phyloP scores from a whole-genome alignment of 495 filamentous ascomycete species.

The Schizothecium vesticola region DNA sequence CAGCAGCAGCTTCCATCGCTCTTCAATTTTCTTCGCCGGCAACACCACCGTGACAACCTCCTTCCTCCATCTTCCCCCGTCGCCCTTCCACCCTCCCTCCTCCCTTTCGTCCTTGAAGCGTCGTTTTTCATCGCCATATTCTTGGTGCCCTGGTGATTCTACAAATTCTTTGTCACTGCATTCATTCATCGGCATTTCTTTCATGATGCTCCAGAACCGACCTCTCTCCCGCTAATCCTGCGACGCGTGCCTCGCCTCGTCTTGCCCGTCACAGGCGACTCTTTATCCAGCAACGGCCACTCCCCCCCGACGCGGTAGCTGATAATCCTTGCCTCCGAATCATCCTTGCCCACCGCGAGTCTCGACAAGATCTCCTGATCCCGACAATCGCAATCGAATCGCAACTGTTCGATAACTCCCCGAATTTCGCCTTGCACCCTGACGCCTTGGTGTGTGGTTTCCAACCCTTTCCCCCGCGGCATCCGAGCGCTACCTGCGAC shows the following conservation, averaged over 20 bases:
- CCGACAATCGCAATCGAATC: background rate
- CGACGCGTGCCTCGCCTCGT: background rate
- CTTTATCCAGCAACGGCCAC: background rate
- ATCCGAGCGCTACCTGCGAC: constrained; percentile 1
- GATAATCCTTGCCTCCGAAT: background rate
- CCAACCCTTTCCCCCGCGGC: background rate
- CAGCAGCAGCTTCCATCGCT: background rate
- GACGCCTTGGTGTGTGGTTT: background rate
- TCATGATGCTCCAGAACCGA: background rate
- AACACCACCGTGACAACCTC: background rate
- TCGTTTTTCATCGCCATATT: background rate
- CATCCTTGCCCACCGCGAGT: background rate
- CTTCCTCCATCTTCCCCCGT: background rate
- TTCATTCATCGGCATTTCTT: background rate
- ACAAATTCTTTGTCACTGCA: background rate
- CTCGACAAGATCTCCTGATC: background rate
- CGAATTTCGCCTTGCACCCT: background rate
- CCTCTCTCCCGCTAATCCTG: background rate
- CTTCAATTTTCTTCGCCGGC: constrained; percentile 2
- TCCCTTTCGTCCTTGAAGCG: background rate
- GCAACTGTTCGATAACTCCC: background rate
- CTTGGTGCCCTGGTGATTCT: background rate
- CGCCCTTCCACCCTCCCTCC: background rate
- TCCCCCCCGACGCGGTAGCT: background rate
- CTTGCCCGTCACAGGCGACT: background rate